phyloP scores from a whole-genome alignment of 2,329 filamentous ascomycete genomes.

The Epichloe sp. region DNA sequence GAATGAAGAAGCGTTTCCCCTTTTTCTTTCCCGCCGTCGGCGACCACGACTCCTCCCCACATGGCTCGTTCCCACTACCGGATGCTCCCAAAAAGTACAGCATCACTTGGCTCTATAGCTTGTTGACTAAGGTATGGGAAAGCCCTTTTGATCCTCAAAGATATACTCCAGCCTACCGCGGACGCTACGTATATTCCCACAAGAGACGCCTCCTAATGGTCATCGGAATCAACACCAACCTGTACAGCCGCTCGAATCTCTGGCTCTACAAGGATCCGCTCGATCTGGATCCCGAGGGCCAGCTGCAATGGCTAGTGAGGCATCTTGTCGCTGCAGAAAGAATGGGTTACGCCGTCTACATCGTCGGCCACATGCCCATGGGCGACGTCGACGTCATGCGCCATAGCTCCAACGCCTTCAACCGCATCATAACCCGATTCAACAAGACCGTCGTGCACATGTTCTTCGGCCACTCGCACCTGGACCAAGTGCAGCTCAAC shows the following conservation, averaged over 20 bases:
- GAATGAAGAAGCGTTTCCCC: neutral
- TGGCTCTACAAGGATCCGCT: constrained; percentile 24
- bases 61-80: neutral
- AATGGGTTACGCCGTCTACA: constrained; percentile 36
- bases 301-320: neutral
- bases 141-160: too few species aligned
- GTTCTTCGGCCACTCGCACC: constrained; percentile 45
- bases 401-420: constrained; percentile 36
- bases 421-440: constrained; percentile 39
- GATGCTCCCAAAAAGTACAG: neutral
- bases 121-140: neutral
- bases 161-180: neutral
- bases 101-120: neutral
- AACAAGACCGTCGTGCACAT: constrained; percentile 38
- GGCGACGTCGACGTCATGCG: constrained; percentile 37
- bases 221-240: constrained; percentile 44
- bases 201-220: constrained; percentile 30
- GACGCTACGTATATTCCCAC: neutral
- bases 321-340: constrained; percentile 35
- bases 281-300: neutral
- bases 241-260: constrained; percentile 43
- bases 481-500: constrained; percentile 40
- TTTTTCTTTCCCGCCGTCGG: neutral
- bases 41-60: neutral
- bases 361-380: constrained; percentile 43